These are phyloP conservation scores for Talaromyces albobiverticillius DNA, from an alignment of 2,329 filamentous ascomycete genomes.

Conservation along the genomic window DNA sequence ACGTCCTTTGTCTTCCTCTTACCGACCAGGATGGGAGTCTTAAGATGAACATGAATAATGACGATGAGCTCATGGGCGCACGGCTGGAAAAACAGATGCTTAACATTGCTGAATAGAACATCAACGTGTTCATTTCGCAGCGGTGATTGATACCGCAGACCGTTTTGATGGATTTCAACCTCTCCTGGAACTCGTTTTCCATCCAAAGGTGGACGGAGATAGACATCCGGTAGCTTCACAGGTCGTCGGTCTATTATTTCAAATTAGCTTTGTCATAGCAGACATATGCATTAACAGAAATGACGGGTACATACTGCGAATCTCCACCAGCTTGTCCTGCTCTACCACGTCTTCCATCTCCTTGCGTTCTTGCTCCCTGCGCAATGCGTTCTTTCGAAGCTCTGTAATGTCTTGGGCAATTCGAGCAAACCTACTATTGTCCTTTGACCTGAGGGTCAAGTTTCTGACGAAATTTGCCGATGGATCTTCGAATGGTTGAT, in stretches of 20 bases:
- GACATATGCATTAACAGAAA: neutral
- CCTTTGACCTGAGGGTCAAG: slow-evolving; percentile 88
- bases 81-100: slow-evolving; percentile 98
- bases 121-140: slow-evolving; percentile 83
- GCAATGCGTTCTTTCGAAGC: slow-evolving; percentile 87
- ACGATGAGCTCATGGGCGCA: slow-evolving; percentile 95
- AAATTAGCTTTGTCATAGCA: slow-evolving; percentile 38
- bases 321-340: slow-evolving; percentile 94
- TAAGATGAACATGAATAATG: slow-evolving; percentile 95
- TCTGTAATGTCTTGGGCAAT: slow-evolving; percentile 93
- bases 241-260: slow-evolving; percentile 72
- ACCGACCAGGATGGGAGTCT: slow-evolving; percentile 95
- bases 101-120: slow-evolving; percentile 95
- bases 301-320: slow-evolving; percentile 66
- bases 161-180: slow-evolving; percentile 97
- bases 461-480: slow-evolving; percentile 94
- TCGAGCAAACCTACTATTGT: slow-evolving; percentile 83
- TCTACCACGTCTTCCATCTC: slow-evolving; percentile 99
- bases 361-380: slow-evolving; percentile 97
- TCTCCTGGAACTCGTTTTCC: slow-evolving; percentile 95
- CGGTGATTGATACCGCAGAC: slow-evolving; percentile 88
- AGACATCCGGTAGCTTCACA: slow-evolving; percentile 87
- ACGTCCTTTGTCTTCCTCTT: slow-evolving; percentile 99
- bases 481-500: slow-evolving; percentile 95
- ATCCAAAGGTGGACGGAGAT: slow-evolving; percentile 90